Evolutionary conservation across 2,329 filamentous ascomycete species (phyloP).

Genomic region (Pyrenochaeta sp.): DNA sequence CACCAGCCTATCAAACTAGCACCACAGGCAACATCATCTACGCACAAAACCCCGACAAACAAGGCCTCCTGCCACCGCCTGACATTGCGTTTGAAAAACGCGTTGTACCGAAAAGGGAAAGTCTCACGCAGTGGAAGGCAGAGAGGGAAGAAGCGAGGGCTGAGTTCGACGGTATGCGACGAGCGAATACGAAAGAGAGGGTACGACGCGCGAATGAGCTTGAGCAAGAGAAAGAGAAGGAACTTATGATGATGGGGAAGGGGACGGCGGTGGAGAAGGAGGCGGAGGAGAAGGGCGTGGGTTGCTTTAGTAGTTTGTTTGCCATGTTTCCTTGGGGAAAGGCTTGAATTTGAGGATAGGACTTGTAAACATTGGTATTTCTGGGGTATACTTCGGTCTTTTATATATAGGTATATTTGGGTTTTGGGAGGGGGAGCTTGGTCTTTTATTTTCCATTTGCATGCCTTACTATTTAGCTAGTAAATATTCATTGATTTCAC

Average conservation of each 20-base stretch:
- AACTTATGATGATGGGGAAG: slow-evolving; percentile 25
- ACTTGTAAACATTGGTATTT: not conserved
- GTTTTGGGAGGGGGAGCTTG: too few species aligned
- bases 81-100: slow-evolving; percentile 2
- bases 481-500: too few species aligned
- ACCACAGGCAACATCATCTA: not conserved
- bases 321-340: not conserved
- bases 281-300: not conserved
- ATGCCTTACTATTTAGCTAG: too few species aligned
- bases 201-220: slow-evolving; percentile 41
- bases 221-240: slow-evolving; percentile 35
- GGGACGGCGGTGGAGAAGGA: slow-evolving; percentile 12
- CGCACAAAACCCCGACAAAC: not conserved
- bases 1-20: not conserved
- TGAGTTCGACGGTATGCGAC: slow-evolving; percentile 9
- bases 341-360: not conserved
- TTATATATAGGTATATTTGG: too few species aligned
- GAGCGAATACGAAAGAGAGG: slow-evolving; percentile 32
- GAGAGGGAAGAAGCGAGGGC: slow-evolving; percentile 31
- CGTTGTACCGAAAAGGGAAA: slow-evolving; percentile 27
- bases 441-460: too few species aligned
- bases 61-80: not conserved
- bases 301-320: slow-evolving; percentile 12
- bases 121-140: slow-evolving; percentile 31
- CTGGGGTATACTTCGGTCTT: too few species aligned